phyloP scores from a whole-genome alignment of 176 grass and related monocot species.

The Guadua angustifolia region DNA sequence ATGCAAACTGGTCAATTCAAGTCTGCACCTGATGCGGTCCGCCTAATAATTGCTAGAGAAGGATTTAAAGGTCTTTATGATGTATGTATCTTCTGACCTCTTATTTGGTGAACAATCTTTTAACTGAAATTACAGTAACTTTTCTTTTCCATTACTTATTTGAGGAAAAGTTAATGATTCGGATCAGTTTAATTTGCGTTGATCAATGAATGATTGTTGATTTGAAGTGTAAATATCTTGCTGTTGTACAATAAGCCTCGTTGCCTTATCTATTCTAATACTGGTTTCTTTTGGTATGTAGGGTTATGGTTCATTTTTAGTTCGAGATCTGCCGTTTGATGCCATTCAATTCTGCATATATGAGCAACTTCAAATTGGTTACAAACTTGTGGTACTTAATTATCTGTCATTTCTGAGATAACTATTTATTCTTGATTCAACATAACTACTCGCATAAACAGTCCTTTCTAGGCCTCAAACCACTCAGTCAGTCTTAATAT shows the following conservation, averaged over 20 bases:
- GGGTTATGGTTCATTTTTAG: constrained; percentile 92
- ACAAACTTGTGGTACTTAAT: constrained; percentile 75
- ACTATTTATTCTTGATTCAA: too few relatives aligned
- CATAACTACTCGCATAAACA: too few relatives aligned
- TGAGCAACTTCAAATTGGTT: constrained; percentile 94
- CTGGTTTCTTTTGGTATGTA: constrained; percentile 39
- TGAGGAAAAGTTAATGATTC: background rate
- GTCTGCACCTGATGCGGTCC: constrained; percentile 72
- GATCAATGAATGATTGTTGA: background rate
- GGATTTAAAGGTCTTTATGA: too few relatives aligned
- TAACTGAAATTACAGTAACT: background rate
- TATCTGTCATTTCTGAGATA: too few relatives aligned
- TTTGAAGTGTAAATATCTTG: background rate
- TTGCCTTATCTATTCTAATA: background rate
- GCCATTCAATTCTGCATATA: constrained; percentile 96
- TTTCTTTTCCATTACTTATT: background rate
- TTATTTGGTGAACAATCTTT: background rate
- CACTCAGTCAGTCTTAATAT: too few relatives aligned
- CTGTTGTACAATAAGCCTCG: background rate
- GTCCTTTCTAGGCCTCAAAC: too few relatives aligned
- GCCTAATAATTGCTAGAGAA: constrained; percentile 80
- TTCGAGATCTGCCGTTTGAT: constrained; percentile 93
- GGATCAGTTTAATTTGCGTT: background rate
- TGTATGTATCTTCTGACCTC: constrained; percentile 56
- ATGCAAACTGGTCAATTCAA: constrained; percentile 90